Evolutionary conservation across 1,284 basidiomycete genomes (phyloP).

Genomic region (Apiotrichum sp.): DNA sequence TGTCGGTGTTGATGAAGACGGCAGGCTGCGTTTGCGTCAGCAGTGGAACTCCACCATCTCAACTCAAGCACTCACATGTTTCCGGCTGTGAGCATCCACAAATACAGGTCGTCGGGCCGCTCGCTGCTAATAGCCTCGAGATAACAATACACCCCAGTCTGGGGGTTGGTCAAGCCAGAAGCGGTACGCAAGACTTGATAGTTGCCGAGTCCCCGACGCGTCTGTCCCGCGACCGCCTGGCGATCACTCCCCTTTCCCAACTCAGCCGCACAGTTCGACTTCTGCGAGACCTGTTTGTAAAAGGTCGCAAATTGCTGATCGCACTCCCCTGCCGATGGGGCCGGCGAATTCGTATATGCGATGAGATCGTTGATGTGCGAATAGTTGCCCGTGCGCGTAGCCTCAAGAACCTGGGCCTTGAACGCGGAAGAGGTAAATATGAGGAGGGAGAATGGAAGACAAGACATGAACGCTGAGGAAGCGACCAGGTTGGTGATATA

Average conservation of each 20-base stretch:
- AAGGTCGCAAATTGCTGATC: conserved; percentile 25
- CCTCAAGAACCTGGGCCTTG: conserved; percentile 23
- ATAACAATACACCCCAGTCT: conserved; percentile 41
- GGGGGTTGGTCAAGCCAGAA: conserved; percentile 26
- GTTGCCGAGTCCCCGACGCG: conserved; percentile 35
- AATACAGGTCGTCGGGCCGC: conserved; percentile 42
- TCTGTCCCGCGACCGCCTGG: conserved; percentile 26
- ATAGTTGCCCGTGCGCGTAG: conserved; percentile 57
- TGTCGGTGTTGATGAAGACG: conserved; percentile 32
- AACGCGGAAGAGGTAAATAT: conserved; percentile 57
- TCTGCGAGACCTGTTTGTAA: conserved; percentile 19
- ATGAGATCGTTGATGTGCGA: conserved; percentile 61
- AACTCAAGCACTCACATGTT: conserved; percentile 32
- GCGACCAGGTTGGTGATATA: conserved; percentile 70
- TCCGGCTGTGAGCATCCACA: conserved; percentile 39
- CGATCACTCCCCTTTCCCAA: conserved; percentile 8
- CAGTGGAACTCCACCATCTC: too few species aligned
- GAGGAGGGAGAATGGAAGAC: conserved; percentile 69
- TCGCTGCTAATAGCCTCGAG: conserved; percentile 30
- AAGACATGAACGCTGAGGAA: conserved; percentile 56
- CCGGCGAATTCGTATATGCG: conserved; percentile 25
- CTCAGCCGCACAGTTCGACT: conserved; percentile 35
- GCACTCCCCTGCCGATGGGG: conserved; percentile 23
- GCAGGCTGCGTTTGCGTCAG: conserved; percentile 22
- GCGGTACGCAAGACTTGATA: conserved; percentile 38